Percentiles rank a stretch among this genome's conserved stretches.
Evolutionary conservation across 176 grass and related monocot species (phyloP).

Genomic region (Urochloa ruziziensis): DNA sequence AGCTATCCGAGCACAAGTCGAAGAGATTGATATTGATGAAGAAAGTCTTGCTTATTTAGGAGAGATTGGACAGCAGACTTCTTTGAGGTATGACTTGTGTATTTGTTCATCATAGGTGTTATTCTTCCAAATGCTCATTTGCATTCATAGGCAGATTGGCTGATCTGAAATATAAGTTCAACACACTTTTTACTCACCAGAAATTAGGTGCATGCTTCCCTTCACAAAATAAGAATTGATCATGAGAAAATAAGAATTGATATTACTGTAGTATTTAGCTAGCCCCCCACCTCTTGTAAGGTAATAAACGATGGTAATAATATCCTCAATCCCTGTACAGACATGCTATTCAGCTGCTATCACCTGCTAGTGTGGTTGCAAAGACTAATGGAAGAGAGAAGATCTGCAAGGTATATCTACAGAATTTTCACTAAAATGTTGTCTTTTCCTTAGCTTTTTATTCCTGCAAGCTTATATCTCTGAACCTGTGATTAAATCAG

Average conservation of each 20-base stretch:
- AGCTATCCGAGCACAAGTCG: conserved; percentile 90
- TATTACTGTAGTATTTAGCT: not conserved
- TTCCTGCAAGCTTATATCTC: not conserved
- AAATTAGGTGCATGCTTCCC: not conserved
- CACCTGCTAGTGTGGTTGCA: conserved; percentile 74
- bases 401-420: conserved; percentile 73
- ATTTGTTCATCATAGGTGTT: not conserved
- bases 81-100: conserved; percentile 64
- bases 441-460: not conserved
- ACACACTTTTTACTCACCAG: not conserved
- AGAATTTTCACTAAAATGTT: not conserved
- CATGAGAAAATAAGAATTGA: not conserved
- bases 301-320: not conserved
- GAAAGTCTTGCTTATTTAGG: conserved; percentile 92
- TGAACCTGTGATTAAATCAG: conserved; percentile 40
- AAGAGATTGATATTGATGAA: conserved; percentile 93
- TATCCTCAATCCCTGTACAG: conserved; percentile 38
- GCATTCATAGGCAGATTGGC: not conserved
- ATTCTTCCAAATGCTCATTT: not conserved
- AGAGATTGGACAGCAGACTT: conserved; percentile 83
- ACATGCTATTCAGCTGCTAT: conserved; percentile 89
- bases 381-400: conserved; percentile 90
- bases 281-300: not conserved
- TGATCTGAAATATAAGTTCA: not conserved
- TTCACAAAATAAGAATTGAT: not conserved